phyloP scores from a whole-genome alignment of 352 stramenopile genomes.

The Phytophthora podocarpi region DNA sequence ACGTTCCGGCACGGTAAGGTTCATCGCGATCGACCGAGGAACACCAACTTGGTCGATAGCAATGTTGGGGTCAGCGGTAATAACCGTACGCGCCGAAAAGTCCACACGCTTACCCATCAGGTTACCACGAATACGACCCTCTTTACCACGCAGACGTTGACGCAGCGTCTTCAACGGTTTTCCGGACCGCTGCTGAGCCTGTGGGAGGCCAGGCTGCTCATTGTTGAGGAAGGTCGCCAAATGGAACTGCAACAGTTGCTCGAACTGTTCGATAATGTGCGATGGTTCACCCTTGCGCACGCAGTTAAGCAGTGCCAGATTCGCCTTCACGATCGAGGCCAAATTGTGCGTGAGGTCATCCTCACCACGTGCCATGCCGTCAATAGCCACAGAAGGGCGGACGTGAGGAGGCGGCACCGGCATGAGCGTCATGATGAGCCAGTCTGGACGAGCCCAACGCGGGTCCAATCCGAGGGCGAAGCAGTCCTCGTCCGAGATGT shows the following conservation, averaged over 20 bases:
- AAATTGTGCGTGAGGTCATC: constrained; percentile 99
- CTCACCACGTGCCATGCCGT: constrained; percentile 93
- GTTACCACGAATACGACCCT: constrained; percentile 99
- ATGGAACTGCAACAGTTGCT: constrained; percentile 88
- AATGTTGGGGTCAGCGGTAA: constrained; percentile 99
- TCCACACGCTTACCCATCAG: constrained; percentile 99
- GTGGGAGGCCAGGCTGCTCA: constrained; percentile 94
- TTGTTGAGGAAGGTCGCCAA: constrained; percentile 98
- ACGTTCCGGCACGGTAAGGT: constrained; percentile 97
- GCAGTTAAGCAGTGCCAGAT: constrained; percentile 95
- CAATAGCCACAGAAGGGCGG: constrained; percentile 95
- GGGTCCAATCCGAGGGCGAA: constrained; percentile 95
- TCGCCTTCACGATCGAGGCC: constrained; percentile 98
- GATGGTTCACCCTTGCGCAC: constrained; percentile 95
- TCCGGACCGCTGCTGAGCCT: constrained; percentile 96
- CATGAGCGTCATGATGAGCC: constrained; percentile 98
- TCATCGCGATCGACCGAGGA: constrained; percentile 98
- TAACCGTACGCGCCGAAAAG: constrained; percentile 99
- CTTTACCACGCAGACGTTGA: constrained; percentile 96
- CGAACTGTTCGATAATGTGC: constrained; percentile 96
- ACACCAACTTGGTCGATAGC: constrained; percentile 99
- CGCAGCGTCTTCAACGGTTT: constrained; percentile 98
- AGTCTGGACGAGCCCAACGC: constrained; percentile 96
- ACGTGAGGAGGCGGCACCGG: constrained; percentile 98
- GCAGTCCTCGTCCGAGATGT: constrained; percentile 98